Percentiles rank a stretch among this genome's conserved stretches.
Evolutionary conservation across 495 filamentous ascomycete genomes (phyloP).

Genomic region (Mycothermus thermophilus): DNA sequence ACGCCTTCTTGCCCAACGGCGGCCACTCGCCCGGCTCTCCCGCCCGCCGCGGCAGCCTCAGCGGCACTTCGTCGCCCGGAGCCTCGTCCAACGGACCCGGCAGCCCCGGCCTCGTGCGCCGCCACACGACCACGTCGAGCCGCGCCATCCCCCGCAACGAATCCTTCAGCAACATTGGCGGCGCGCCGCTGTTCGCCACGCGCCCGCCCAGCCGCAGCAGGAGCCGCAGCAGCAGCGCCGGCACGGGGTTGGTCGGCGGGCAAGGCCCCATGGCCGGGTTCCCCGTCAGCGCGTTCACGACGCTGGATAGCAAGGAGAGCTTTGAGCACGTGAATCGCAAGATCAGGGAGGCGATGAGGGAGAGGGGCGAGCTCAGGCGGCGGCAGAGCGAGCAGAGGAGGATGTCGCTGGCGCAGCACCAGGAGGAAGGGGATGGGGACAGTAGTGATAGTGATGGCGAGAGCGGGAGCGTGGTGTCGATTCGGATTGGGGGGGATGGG

Average conservation of each 20-base stretch:
- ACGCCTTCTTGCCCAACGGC: conserved; percentile 6
- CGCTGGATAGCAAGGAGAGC: conserved; percentile 52
- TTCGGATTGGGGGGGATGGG: background rate
- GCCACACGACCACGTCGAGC: conserved; percentile 32
- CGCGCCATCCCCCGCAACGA: conserved; percentile 69
- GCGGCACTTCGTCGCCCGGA: conserved; percentile 15
- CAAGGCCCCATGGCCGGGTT: conserved; percentile 50
- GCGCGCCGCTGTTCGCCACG: conserved; percentile 78
- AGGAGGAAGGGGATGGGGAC: conserved; percentile 20
- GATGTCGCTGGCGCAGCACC: conserved; percentile 14
- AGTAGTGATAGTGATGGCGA: conserved; percentile 12
- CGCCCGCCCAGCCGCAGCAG: conserved; percentile 59
- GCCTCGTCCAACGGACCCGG: conserved; percentile 11
- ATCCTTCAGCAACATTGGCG: conserved; percentile 75
- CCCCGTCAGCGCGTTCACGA: conserved; percentile 57
- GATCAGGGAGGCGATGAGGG: conserved; percentile 78
- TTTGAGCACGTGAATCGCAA: conserved; percentile 73
- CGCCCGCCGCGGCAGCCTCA: conserved; percentile 10
- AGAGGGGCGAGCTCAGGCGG: conserved; percentile 60
- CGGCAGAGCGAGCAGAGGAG: conserved; percentile 50
- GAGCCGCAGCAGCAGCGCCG: conserved; percentile 55
- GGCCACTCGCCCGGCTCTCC: conserved; percentile 7
- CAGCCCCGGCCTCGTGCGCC: conserved; percentile 14
- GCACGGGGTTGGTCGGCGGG: conserved; percentile 27
- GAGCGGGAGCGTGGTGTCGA: conserved; percentile 5